A percentile compares a stretch with the other conserved stretches of the same genome.
Evolutionary conservation across 1,139 yeast genomes (phyloP).

Genomic region (Yamadazyma mexicana): DNA sequence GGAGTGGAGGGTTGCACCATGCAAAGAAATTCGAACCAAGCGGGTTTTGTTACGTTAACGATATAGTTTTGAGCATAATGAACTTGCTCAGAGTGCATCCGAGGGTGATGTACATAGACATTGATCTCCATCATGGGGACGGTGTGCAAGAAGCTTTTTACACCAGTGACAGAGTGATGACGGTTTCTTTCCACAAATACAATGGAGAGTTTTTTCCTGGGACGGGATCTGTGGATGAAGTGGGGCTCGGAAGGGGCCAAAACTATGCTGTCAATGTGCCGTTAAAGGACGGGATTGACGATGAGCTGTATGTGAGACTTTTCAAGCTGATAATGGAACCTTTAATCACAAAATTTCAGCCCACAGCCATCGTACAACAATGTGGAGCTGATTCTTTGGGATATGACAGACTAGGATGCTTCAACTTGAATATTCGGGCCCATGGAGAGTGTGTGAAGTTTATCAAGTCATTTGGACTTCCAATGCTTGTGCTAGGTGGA

Average conservation of each 20-base stretch:
- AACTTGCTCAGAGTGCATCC: slow-evolving; percentile 90
- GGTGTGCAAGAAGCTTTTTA: slow-evolving; percentile 98
- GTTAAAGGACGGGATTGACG: slow-evolving; percentile 89
- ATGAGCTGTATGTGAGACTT: slow-evolving; percentile 72
- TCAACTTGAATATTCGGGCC: slow-evolving; percentile 87
- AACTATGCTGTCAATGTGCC: slow-evolving; percentile 88
- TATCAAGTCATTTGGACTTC: slow-evolving; percentile 83
- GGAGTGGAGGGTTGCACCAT: slow-evolving; percentile 97
- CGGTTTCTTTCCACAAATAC: slow-evolving; percentile 94
- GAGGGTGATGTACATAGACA: slow-evolving; percentile 91
- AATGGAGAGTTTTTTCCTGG: slow-evolving; percentile 97
- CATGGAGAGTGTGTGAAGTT: slow-evolving; percentile 95
- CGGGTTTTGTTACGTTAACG: slow-evolving; percentile 85
- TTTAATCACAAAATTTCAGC: slow-evolving; percentile 69
- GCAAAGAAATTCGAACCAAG: slow-evolving; percentile 95
- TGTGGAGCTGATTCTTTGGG: slow-evolving; percentile 94
- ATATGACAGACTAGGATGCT: slow-evolving; percentile 89
- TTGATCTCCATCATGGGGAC: slow-evolving; percentile 97
- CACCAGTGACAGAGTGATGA: slow-evolving; percentile 96
- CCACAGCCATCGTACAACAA: slow-evolving; percentile 87
- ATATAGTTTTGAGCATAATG: slow-evolving; percentile 77
- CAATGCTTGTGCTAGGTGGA: slow-evolving; percentile 92
- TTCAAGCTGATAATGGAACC: slow-evolving; percentile 89
- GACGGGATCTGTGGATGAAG: slow-evolving; percentile 87
- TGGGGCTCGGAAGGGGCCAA: slow-evolving; percentile 88